These are phyloP conservation scores for Pseudocercospora cruenta DNA, from an alignment of 2,329 filamentous ascomycete genomes.

Conservation along the genomic window DNA sequence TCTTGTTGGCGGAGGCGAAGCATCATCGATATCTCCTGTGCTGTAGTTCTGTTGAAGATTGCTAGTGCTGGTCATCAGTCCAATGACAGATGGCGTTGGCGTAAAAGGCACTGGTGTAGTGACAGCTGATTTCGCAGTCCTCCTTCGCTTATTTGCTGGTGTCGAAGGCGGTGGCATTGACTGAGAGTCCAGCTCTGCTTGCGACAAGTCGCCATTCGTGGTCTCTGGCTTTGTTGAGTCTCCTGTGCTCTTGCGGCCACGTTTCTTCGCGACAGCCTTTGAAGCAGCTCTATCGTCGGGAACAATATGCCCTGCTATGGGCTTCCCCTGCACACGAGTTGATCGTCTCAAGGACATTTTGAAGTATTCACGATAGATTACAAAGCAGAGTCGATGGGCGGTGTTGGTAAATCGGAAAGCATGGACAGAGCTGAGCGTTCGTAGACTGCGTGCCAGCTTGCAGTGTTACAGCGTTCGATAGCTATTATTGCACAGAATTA, in stretches of 20 bases:
- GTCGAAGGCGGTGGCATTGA: slow-evolving; percentile 37
- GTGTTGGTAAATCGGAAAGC: not conserved
- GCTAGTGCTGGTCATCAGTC: slow-evolving; percentile 48
- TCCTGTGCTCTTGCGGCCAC: slow-evolving; percentile 27
- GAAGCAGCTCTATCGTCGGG: slow-evolving; percentile 14
- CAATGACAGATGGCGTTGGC: slow-evolving; percentile 55
- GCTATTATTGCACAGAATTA: not conserved
- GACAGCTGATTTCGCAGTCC: slow-evolving; percentile 26
- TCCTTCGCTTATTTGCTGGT: slow-evolving; percentile 35
- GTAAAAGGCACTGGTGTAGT: slow-evolving; percentile 45
- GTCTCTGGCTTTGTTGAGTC: slow-evolving; percentile 17
- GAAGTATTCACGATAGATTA: slow-evolving; percentile 11
- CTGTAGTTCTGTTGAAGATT: slow-evolving; percentile 39
- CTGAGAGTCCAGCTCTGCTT: slow-evolving; percentile 21
- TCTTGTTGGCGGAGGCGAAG: slow-evolving; percentile 44
- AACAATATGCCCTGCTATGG: not conserved
- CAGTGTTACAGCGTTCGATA: not conserved
- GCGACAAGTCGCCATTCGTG: slow-evolving; percentile 8
- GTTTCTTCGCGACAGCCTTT: slow-evolving; percentile 28
- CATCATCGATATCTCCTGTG: slow-evolving; percentile 46
- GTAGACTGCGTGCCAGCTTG: not conserved
- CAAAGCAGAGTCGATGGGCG: not conserved
- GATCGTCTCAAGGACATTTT: slow-evolving; percentile 59
- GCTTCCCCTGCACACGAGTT: slow-evolving; percentile 45
- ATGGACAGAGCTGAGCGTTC: not conserved